phyloP scores from a whole-genome alignment of 1,139 yeast species.

The Yamadazyma sp. region DNA sequence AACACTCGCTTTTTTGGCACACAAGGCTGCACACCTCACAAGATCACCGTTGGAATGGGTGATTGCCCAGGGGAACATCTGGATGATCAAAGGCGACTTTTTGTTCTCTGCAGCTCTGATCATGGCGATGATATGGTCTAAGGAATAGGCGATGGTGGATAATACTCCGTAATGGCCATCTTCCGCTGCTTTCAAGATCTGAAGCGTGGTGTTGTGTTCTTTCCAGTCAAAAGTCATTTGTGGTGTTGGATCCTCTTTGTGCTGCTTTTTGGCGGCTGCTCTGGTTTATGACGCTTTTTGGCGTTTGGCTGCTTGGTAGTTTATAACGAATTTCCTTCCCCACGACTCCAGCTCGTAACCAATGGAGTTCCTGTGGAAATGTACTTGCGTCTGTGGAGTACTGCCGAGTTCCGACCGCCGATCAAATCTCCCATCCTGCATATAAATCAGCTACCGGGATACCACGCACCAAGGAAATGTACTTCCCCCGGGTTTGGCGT shows the following conservation, averaged over 20 bases:
- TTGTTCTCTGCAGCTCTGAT: conserved; percentile 15
- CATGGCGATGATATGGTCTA: conserved; percentile 13
- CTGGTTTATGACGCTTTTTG: no score
- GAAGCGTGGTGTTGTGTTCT: conserved; percentile 10
- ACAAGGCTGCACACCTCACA: conserved; percentile 10
- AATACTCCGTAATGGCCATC: conserved; percentile 11
- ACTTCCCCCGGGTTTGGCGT: neutral
- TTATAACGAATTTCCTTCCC: no score
- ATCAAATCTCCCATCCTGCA: neutral
- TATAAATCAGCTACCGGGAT: neutral
- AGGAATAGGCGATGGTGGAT: conserved; percentile 13
- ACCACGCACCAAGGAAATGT: conserved; percentile 3
- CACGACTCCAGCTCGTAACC: no score
- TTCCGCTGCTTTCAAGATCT: conserved; percentile 12
- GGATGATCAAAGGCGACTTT: conserved; percentile 13
- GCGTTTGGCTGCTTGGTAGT: no score
- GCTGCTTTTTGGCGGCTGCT: neutral
- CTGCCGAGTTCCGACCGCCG: no score
- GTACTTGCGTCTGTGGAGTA: no score
- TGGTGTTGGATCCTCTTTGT: neutral
- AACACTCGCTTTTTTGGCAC: conserved; percentile 12
- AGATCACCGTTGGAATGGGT: conserved; percentile 12
- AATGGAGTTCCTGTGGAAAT: no score
- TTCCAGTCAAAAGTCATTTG: conserved; percentile 10
- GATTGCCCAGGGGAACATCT: conserved; percentile 14